A percentile compares a stretch with the other conserved stretches of the same genome.
phyloP scores from a whole-genome alignment of 805 yeast species.

The Schizosaccharomyces osmophilus region DNA sequence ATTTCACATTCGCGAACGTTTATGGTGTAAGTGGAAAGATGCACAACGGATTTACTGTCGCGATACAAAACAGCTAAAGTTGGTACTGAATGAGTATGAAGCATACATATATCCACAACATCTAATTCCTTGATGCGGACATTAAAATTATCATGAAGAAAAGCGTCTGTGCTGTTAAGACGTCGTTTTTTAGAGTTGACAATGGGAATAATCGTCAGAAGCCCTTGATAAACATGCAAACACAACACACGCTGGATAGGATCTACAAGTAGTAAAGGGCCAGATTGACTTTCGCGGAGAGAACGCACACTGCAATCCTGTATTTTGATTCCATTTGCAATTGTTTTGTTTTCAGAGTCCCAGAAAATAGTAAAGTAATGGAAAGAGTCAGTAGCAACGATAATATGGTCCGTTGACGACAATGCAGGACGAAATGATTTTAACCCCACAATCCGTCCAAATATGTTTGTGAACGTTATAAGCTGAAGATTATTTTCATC shows the following conservation, averaged over 20 bases:
- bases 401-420: neutral
- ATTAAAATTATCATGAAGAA: neutral
- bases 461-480: neutral
- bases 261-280: neutral
- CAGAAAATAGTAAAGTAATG: neutral
- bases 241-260: neutral
- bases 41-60: neutral
- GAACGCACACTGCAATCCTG: neutral
- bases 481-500: neutral
- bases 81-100: neutral
- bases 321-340: neutral
- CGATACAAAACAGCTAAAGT: slow-evolving; percentile 1
- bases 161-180: neutral
- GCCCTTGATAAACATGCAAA: slow-evolving; percentile 1
- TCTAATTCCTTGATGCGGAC: slow-evolving; percentile 1
- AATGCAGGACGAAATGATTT: neutral
- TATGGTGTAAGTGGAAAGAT: neutral
- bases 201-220: slow-evolving; percentile 1
- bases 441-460: neutral
- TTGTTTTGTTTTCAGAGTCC: neutral
- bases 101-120: neutral
- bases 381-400: neutral
- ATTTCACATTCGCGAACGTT: neutral
- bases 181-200: neutral
- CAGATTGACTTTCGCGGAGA: neutral